Percentiles rank a stretch among this genome's conserved stretches.
phyloP scores from a whole-genome alignment of 2,329 filamentous ascomycete genomes.

The Nothophoma quercina region DNA sequence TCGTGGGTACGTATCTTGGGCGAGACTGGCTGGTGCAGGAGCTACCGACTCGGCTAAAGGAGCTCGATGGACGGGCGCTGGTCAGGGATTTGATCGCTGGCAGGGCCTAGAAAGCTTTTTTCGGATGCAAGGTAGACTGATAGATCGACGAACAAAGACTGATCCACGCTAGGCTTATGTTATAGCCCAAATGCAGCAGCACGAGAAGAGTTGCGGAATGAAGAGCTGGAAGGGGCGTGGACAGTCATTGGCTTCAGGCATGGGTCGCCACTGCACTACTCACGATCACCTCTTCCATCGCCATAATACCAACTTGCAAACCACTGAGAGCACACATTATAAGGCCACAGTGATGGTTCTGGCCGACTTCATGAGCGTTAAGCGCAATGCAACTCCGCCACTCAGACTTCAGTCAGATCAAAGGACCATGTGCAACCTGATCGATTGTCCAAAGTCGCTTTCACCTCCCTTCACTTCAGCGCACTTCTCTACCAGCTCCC shows the following conservation, averaged over 20 bases:
- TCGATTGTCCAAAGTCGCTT: slow-evolving; percentile 15
- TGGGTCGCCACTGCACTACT: too few relatives aligned
- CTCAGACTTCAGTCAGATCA: slow-evolving; percentile 1
- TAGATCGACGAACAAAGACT: too few relatives aligned
- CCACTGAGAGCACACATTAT: neutral
- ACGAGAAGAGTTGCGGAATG: too few relatives aligned
- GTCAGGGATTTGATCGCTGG: slow-evolving; percentile 11
- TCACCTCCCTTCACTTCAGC: slow-evolving; percentile 22
- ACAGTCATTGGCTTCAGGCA: too few relatives aligned
- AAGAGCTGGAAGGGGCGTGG: too few relatives aligned
- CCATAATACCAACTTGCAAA: too few relatives aligned
- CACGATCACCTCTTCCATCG: too few relatives aligned
- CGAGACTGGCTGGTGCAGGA: slow-evolving; percentile 25
- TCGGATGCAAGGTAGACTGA: too few relatives aligned
- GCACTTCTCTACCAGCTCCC: slow-evolving; percentile 15
- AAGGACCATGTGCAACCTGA: slow-evolving; percentile 12
- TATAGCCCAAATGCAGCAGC: too few relatives aligned
- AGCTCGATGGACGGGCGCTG: slow-evolving; percentile 12
- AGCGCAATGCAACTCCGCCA: neutral
- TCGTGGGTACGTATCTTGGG: slow-evolving; percentile 25
- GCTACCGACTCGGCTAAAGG: slow-evolving; percentile 19
- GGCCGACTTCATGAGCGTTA: neutral
- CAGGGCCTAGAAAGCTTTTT: neutral
- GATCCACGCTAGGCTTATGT: too few relatives aligned
- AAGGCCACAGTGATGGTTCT: neutral